These are phyloP conservation scores for Suhomyces xylopsoci DNA, from an alignment of 805 yeast species.

Conservation along the genomic window DNA sequence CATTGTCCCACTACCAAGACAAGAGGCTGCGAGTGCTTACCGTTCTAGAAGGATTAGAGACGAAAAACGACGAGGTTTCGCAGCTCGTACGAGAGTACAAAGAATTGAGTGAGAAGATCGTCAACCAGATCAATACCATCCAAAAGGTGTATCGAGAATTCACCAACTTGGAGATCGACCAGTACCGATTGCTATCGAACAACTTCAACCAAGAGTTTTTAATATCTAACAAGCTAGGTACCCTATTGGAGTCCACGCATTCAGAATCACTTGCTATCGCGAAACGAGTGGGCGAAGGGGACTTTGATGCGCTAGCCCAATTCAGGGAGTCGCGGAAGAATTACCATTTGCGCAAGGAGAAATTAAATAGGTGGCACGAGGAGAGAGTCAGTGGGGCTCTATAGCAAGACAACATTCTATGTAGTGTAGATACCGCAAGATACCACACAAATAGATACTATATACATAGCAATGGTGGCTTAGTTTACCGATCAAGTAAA, in stretches of 20 bases:
- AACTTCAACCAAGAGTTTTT: slow-evolving; percentile 33
- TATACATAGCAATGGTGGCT: neutral
- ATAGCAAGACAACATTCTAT: neutral
- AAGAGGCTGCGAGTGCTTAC: slow-evolving; percentile 10
- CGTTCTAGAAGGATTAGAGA: slow-evolving; percentile 10
- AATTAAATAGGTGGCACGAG: slow-evolving; percentile 41
- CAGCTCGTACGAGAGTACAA: slow-evolving; percentile 25
- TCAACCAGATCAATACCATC: slow-evolving; percentile 21
- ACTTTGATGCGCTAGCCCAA: slow-evolving; percentile 17
- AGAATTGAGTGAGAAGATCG: slow-evolving; percentile 18
- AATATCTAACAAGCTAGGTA: slow-evolving; percentile 26
- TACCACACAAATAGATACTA: too few relatives aligned
- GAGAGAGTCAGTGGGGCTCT: slow-evolving; percentile 39
- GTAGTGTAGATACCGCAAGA: neutral
- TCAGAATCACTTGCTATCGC: slow-evolving; percentile 19
- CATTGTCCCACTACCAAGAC: slow-evolving; percentile 18
- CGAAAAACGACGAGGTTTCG: slow-evolving; percentile 1
- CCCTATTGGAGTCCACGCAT: slow-evolving; percentile 21
- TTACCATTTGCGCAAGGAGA: slow-evolving; percentile 37
- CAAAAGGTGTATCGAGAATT: slow-evolving; percentile 30
- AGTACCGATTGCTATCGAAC: slow-evolving; percentile 36
- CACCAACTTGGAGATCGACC: slow-evolving; percentile 31
- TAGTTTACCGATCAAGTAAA: neutral
- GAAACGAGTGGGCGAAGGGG: slow-evolving; percentile 12
- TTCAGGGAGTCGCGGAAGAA: slow-evolving; percentile 23